Evolutionary conservation across 306 rosid species (phyloP).

Genomic region (Cicer chorassanicum): DNA sequence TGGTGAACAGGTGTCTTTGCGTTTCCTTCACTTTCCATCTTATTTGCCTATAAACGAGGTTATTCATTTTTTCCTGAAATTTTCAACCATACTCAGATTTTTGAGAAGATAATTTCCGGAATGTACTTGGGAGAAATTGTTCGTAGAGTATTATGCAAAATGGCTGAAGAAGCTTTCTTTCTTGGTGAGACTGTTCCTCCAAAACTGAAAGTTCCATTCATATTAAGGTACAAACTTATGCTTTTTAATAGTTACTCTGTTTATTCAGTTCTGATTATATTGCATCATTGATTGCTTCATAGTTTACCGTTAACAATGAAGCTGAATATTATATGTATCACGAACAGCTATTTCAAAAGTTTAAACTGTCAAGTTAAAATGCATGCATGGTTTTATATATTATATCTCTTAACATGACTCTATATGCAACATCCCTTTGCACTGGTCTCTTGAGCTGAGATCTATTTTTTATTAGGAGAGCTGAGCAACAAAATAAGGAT

Average conservation of each 20-base stretch:
- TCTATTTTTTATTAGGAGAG: neutral
- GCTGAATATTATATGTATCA: neutral
- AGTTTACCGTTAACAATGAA: neutral
- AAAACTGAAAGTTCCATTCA: slow-evolving; percentile 67
- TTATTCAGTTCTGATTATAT: neutral
- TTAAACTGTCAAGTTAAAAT: neutral
- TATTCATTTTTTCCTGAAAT: neutral
- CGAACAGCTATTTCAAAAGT: slow-evolving; percentile 12
- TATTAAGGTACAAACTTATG: slow-evolving; percentile 59
- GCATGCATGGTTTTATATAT: neutral
- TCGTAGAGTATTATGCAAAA: slow-evolving; percentile 71
- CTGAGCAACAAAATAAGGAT: neutral
- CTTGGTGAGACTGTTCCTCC: slow-evolving; percentile 78
- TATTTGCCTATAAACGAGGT: neutral
- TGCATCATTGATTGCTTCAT: neutral
- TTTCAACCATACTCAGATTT: slow-evolving; percentile 56
- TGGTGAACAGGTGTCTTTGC: slow-evolving; percentile 72
- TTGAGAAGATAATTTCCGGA: slow-evolving; percentile 87
- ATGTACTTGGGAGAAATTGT: slow-evolving; percentile 91
- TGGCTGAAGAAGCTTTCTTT: slow-evolving; percentile 86
- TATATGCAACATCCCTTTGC: neutral
- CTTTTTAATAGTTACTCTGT: neutral
- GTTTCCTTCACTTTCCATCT: slow-evolving; percentile 1
- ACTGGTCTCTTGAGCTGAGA: neutral
- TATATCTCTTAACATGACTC: neutral